Evolutionary conservation across 345 rosid genomes (phyloP), one percentile per base, ranked within the genome.

Genomic region (Aegle marmelos): DNA sequence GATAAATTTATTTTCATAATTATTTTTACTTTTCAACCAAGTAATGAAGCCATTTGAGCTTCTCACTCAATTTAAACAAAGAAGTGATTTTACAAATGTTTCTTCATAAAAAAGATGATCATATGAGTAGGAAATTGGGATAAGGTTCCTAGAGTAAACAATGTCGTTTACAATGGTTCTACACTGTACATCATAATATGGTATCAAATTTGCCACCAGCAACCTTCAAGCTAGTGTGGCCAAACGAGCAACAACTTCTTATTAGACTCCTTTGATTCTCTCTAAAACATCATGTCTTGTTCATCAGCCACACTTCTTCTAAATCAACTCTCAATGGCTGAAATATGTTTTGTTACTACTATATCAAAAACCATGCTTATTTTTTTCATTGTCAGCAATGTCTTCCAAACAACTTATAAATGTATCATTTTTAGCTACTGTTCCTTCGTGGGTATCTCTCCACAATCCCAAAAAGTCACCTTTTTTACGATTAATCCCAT

Each of bases 241-340:
- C 50, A 28, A 68, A 39, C 59, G 17, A 45, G 50, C 17, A 70
- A 7, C 7, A 30, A 34, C 34, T 27, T 56, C 60, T 45, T 61
- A 7, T 48, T 39, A 34, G 2, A 28, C 41, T 53, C 36, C 61
- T 54, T 59, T 56, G 53, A 24, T 64, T 45, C 28, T 16, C 13
- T 10, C 45, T 16, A 0, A 10, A 9, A 33, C 31, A 6, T 2
- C 22, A 70, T 28, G 73, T 56, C 63, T 33, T 54, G 21, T 27
- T n/a, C 25, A 34, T 66, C 80, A 6, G 77, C 85, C 36, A n/a
- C 82, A 14, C 33, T 82, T 33, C 68, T 53, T 68, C 33, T 74
- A 14, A 57, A 58, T 54, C 74, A 57, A 14, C n/a, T 65, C 28
- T 74, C 74, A 53, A 45, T 76, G 62, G 72, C 68, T 28, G 60